A percentile compares a stretch with the other conserved stretches of the same genome.
phyloP scores from a whole-genome alignment of 495 filamentous ascomycete species.

The Penicillium pulvis region DNA sequence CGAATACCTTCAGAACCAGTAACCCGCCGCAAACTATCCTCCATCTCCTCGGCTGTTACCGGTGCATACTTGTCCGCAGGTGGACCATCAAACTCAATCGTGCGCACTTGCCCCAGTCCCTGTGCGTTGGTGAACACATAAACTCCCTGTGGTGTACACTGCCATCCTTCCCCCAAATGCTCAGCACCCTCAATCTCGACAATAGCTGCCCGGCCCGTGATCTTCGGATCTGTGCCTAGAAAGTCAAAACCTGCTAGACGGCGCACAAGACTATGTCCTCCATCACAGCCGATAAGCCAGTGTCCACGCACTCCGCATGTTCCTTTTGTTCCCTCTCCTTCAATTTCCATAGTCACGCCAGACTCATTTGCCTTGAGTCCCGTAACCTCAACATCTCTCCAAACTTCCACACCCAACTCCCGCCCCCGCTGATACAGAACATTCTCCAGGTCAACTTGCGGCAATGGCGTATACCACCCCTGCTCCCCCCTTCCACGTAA shows the following conservation, averaged over 20 bases:
- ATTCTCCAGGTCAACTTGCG: slow-evolving; percentile 23
- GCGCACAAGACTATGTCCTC: slow-evolving; percentile 25
- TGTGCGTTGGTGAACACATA: slow-evolving; percentile 10
- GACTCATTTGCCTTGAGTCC: slow-evolving; percentile 5
- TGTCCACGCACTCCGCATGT: slow-evolving; percentile 8
- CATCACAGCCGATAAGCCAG: slow-evolving; percentile 28
- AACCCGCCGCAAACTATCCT: slow-evolving; percentile 27
- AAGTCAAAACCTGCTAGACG: slow-evolving; percentile 23
- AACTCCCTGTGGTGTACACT: slow-evolving; percentile 19
- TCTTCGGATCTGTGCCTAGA: slow-evolving; percentile 22
- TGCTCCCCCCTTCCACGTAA: not conserved
- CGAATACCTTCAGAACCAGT: slow-evolving; percentile 21
- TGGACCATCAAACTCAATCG: slow-evolving; percentile 34
- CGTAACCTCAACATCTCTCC: slow-evolving; percentile 20
- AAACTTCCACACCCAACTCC: slow-evolving; percentile 28
- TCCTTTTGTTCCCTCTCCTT: not conserved
- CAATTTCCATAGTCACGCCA: slow-evolving; percentile 4
- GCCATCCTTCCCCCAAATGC: slow-evolving; percentile 27
- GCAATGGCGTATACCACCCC: slow-evolving; percentile 29
- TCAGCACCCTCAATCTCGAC: slow-evolving; percentile 21
- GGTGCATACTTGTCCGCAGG: slow-evolving; percentile 25
- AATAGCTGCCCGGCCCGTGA: slow-evolving; percentile 22
- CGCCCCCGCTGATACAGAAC: slow-evolving; percentile 24
- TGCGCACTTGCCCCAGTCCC: slow-evolving; percentile 11
- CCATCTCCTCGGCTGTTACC: slow-evolving; percentile 31